Evolutionary conservation across 108 stramenopile genomes (phyloP), one percentile per base, ranked within the genome.

Genomic region (Phaeodactylum tricornutum): DNA sequence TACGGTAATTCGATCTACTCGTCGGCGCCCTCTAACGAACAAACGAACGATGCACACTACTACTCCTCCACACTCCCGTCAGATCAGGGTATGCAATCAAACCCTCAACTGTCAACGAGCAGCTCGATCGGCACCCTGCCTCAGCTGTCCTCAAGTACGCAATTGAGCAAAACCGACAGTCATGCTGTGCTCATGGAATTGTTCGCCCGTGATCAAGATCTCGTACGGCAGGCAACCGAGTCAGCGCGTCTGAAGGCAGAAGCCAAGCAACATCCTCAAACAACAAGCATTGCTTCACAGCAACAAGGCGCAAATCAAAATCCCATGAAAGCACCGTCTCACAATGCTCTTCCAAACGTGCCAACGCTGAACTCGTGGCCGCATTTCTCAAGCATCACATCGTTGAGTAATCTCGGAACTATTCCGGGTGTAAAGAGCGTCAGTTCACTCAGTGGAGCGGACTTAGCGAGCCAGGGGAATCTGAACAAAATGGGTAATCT

Each of bases 111-210:
- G 60, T 37, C 46, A 32, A 25, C 54, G 25, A 61, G 50, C 16
- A 33, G 30, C 22, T 68, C 66, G 8, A 65, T 71, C 31, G 68
- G 68, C 4, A 74, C 69, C 1, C 53, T 52, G 22, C 67, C 54
- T 19, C 55, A 29, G 16, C 50, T 60, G 49, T 29, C 36, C 29
- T 55, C 61, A 2, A 45, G 31, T 17, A 46, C 21, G 20, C 66
- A 74, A 31, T 38, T 64, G 23, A 84, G 76, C 59, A 93, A 93
- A 53, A 85, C 87, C 0, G 91, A 93, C 54, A 80, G 77, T 32
- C 91, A 93, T 55, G 87, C 91, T 7, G 91, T 93, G 2, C 48
- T 93, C 26, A 93, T 93, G 91, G 91, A 93, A 58, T 63, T 93
- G 21, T 93, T 93, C 56, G 81, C 87, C 1, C 71, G 91, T 30